Conservation (phyloP, 768 basidiomycete species). For the Tylopilus intermedius region DNA sequence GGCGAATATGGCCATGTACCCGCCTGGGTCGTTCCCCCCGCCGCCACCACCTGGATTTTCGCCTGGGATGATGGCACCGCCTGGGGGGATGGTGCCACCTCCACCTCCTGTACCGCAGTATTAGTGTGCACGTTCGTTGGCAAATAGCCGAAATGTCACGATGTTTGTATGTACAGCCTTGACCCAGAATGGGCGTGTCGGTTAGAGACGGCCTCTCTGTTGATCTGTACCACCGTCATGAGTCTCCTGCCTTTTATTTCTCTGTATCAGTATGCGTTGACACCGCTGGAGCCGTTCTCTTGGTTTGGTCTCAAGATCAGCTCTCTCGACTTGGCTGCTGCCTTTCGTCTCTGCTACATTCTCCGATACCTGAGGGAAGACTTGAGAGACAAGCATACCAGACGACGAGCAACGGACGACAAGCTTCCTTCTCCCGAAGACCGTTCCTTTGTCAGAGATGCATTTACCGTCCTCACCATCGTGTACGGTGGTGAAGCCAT, state of each 20-base stretch:
- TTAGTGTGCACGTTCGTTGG: constrained; percentile 16
- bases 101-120: constrained; percentile 40
- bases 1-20: constrained; percentile 43
- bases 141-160: background rate
- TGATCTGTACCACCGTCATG: constrained; percentile 20
- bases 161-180: background rate
- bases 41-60: constrained; percentile 68
- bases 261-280: constrained; percentile 48
- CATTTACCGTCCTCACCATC: constrained; percentile 55
- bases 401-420: constrained; percentile 32
- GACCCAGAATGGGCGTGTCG: constrained; percentile 1
- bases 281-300: constrained; percentile 60
- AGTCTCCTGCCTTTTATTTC: constrained; percentile 40
- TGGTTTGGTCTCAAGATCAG: constrained; percentile 59
- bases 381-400: constrained; percentile 40
- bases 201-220: background rate
- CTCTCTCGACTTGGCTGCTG: constrained; percentile 63
- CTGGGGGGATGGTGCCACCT: constrained; percentile 38
- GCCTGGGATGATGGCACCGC: constrained; percentile 37
- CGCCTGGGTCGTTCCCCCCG: constrained; percentile 46
- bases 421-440: constrained; percentile 36
- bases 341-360: constrained; percentile 63
- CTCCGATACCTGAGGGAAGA: constrained; percentile 64
- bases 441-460: constrained; percentile 54
- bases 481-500: constrained; percentile 79